phyloP scores from a whole-genome alignment of 305 asterid species.

The Ajuga reptans region DNA sequence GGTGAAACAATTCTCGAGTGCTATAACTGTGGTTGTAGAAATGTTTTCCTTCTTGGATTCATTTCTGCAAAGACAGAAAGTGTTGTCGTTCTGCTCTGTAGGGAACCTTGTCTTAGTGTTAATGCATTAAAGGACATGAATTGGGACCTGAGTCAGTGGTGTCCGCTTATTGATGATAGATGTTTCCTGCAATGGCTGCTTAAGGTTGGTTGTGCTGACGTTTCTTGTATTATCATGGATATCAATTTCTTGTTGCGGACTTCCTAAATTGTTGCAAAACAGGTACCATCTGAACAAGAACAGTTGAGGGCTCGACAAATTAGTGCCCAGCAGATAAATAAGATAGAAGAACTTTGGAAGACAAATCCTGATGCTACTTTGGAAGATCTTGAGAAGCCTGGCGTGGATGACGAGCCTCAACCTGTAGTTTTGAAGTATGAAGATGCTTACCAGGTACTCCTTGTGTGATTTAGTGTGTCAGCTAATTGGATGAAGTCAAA shows the following conservation, averaged over 20 bases:
- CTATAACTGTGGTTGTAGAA: constrained; percentile 97
- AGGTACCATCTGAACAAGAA: constrained; percentile 99
- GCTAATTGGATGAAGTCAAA: constrained; percentile 14
- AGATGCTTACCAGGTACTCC: constrained; percentile 96
- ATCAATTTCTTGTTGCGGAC: constrained; percentile 13
- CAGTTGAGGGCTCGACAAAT: constrained; percentile 98
- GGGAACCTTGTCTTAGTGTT: constrained; percentile 91
- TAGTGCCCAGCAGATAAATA: constrained; percentile 97
- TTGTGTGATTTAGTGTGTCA: constrained; percentile 9
- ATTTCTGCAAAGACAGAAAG: constrained; percentile 98
- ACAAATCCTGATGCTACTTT: constrained; percentile 93
- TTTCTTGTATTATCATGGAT: constrained; percentile 7
- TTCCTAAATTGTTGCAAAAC: constrained; percentile 24
- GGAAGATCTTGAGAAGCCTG: constrained; percentile 99
- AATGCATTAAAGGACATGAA: constrained; percentile 97
- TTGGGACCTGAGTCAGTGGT: constrained; percentile 99
- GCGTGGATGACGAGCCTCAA: constrained; percentile 98
- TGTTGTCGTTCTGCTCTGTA: constrained; percentile 94
- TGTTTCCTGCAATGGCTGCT: constrained; percentile 98
- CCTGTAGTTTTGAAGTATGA: constrained; percentile 85
- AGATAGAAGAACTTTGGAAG: constrained; percentile 99
- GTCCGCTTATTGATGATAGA: constrained; percentile 98
- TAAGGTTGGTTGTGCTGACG: constrained; percentile 46
- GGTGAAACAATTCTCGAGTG: constrained; percentile 98
- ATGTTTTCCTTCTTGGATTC: constrained; percentile 95